Base-by-base conservation (phyloP, 140 eudicot species). In the Stevia rebaudiana region DNA sequence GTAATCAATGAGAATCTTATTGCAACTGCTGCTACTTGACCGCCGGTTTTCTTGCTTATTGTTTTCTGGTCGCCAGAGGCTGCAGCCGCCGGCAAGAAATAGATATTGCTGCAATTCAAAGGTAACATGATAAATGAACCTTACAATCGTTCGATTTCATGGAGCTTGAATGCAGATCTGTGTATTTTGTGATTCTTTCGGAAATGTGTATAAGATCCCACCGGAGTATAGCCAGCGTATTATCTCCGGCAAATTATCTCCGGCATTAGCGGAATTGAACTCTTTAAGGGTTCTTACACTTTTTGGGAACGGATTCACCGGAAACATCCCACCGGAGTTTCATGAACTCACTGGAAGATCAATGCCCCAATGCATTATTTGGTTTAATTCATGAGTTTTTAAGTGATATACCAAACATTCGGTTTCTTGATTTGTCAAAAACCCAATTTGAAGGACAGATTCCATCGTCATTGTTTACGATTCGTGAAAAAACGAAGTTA, bases 81-180 rank as follows among this genome's bases (percentile, higher is more conserved):
- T 16, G 79, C 59, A 19, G 41, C 47, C 21, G 1, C 68, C 28
- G 24, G 63, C 8, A 95, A 91, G 70, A 91, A 81, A 71, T 95
- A 83, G 83, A 85, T 88, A 77, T 75, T 94, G 84, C 95, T 94
- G 80, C 90, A 81, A 36, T 88, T 94, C 67, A 94, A 83, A 81
- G 95, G 94, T 64, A 85, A 88, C 80, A 83, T 94, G 43, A 52
- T 90, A 53, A 80, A 59, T 78, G 99, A 94, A 77, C 99, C 99
- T 73, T 79, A 65, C 55, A 69, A 74, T 61, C 78, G 88, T 51
- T 83, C 88, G 67, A 68, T 74, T 40, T 76, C 89, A 80, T 94
- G 99, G 99, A 84, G 74, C 79, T 69, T 80, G 11, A 74, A 68
- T 76, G 64, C 58, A 65, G 85, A 77, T 71, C 94, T 81, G 47